Evolutionary conservation across 2,329 filamentous ascomycete species (phyloP).

Genomic region (Elsinoe arachidis): DNA sequence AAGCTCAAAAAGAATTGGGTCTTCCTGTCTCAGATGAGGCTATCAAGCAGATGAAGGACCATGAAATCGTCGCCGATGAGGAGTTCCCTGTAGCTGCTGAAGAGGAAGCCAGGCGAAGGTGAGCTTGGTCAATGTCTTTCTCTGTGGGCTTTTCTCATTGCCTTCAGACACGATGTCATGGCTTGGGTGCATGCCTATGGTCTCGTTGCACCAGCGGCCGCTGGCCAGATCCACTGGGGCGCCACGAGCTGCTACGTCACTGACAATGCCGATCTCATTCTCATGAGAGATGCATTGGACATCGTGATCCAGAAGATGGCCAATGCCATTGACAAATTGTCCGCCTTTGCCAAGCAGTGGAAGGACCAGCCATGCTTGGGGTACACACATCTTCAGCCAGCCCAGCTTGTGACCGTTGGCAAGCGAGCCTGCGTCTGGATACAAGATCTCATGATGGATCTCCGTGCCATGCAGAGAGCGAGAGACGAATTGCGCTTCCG

Average conservation of each 20-base stretch:
- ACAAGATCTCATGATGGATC: constrained; percentile 66
- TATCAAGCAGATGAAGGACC: constrained; percentile 38
- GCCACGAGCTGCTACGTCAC: constrained; percentile 58
- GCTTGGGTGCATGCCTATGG: constrained; percentile 56
- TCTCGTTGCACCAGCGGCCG: constrained; percentile 62
- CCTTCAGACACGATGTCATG: constrained; percentile 43
- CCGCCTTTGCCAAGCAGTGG: constrained; percentile 62
- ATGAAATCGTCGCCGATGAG: constrained; percentile 38
- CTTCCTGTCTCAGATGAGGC: constrained; percentile 63
- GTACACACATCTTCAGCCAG: constrained; percentile 66
- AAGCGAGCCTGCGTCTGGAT: constrained; percentile 65
- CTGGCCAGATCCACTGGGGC: constrained; percentile 74
- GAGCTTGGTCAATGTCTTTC: background rate
- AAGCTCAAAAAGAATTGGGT: constrained; percentile 72
- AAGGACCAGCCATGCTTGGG: constrained; percentile 64
- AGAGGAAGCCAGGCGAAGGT: constrained; percentile 38
- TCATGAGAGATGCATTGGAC: constrained; percentile 65
- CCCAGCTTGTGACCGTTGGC: constrained; percentile 50
- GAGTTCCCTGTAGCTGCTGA: constrained; percentile 41
- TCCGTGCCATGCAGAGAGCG: constrained; percentile 62
- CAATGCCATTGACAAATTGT: constrained; percentile 66
- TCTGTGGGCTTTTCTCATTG: background rate
- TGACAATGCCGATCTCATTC: constrained; percentile 70
- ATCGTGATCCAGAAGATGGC: constrained; percentile 71
- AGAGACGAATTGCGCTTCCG: constrained; percentile 64